Conservation (phyloP, 129 eudicot species). For the Flaveria bidentis region DNA sequence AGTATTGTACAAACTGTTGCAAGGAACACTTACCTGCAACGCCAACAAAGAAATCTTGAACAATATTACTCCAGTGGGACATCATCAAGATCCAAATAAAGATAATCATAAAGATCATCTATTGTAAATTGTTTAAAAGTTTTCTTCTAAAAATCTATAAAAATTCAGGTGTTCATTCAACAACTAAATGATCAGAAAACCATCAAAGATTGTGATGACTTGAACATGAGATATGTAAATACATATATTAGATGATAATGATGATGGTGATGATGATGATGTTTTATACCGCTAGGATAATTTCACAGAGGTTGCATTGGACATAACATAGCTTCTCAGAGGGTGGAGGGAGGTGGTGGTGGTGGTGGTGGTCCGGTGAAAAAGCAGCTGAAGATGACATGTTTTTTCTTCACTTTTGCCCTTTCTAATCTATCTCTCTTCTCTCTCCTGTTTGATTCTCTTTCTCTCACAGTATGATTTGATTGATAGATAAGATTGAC, state of each 20-base stretch:
- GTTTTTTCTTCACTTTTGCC: conserved; percentile 28
- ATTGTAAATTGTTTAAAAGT: not conserved
- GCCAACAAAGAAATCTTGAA: not conserved
- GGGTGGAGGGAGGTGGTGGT: conserved; percentile 66
- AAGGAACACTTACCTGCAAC: conserved; percentile 92
- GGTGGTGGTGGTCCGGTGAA: conserved; percentile 68
- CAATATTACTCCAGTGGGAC: not conserved
- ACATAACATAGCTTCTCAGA: conserved; percentile 92
- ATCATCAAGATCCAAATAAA: not conserved
- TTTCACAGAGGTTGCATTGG: conserved; percentile 78
- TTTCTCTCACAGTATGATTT: conserved; percentile 40
- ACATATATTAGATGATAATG: not conserved
- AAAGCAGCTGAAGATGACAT: conserved; percentile 90
- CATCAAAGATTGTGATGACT: conserved; percentile 21
- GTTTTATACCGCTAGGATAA: conserved; percentile 73
- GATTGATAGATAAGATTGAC: conserved; percentile 76
- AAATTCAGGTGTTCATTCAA: not conserved
- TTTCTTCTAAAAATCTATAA: not conserved
- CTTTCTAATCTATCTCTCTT: conserved; percentile 17
- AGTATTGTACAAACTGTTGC: conserved; percentile 78
- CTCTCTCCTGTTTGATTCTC: conserved; percentile 31
- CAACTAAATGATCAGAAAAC: not conserved
- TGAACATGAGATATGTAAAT: not conserved
- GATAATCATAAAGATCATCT: conserved; percentile 19
- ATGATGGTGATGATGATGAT: not conserved